Conservation (phyloP, 768 basidiomycete genomes). For the Mycena maculata region DNA sequence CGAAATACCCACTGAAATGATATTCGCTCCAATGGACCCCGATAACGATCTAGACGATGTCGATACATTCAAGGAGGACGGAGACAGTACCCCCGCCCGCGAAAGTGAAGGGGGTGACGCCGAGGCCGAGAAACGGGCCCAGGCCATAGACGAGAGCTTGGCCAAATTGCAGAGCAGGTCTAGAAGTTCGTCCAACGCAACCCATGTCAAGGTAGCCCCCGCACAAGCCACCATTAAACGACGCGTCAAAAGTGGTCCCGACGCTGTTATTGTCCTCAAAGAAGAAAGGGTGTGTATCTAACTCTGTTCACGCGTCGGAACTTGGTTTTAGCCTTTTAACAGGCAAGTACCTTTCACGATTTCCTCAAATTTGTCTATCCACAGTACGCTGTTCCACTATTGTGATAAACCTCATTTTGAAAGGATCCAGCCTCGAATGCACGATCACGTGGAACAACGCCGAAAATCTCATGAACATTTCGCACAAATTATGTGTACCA, state of each 20-base stretch:
- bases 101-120: conserved; percentile 32
- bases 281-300: conserved; percentile 83
- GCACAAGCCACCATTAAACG: conserved; percentile 56
- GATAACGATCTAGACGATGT: conserved; percentile 58
- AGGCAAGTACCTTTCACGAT: conserved; percentile 91
- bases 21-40: conserved; percentile 68
- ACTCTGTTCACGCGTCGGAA: background rate
- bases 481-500: conserved; percentile 88
- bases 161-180: conserved; percentile 63
- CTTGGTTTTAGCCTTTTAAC: conserved; percentile 1
- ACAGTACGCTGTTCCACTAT: conserved; percentile 65
- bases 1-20: conserved; percentile 64
- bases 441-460: conserved; percentile 97
- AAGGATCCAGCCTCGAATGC: conserved; percentile 75
- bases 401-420: background rate
- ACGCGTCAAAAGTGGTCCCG: conserved; percentile 64
- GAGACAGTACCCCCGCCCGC: conserved; percentile 41
- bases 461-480: conserved; percentile 89
- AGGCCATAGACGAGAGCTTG: conserved; percentile 64
- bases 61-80: conserved; percentile 48
- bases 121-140: conserved; percentile 37
- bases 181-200: conserved; percentile 15
- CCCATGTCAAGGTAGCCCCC: conserved; percentile 39
- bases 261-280: conserved; percentile 89
- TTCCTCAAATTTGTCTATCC: conserved; percentile 95